phyloP scores from a whole-genome alignment of 2,329 filamentous ascomycete species.

The Amauroascus niger region DNA sequence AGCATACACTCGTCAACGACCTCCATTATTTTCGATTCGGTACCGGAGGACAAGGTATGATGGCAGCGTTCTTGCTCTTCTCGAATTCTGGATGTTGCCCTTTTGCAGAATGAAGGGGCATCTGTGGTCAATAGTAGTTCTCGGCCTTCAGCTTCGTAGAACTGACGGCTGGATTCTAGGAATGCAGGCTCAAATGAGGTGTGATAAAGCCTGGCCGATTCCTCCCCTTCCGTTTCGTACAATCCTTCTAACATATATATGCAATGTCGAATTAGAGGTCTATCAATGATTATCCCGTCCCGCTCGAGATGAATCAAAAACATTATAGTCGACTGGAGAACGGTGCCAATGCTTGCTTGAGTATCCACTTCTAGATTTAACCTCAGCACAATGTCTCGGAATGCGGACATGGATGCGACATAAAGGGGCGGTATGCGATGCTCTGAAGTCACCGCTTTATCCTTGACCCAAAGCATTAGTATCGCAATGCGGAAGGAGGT shows the following conservation, averaged over 20 bases:
- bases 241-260: slow-evolving; percentile 82
- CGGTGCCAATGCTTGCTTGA: slow-evolving; percentile 51
- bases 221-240: slow-evolving; percentile 72
- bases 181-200: slow-evolving; percentile 74
- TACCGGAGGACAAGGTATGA: slow-evolving; percentile 66
- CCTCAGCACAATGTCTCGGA: slow-evolving; percentile 73
- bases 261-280: slow-evolving; percentile 69
- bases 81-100: slow-evolving; percentile 60
- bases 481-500: not conserved
- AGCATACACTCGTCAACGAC: slow-evolving; percentile 80
- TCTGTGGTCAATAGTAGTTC: slow-evolving; percentile 66
- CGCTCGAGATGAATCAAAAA: slow-evolving; percentile 91
- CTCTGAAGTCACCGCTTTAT: slow-evolving; percentile 71
- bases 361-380: slow-evolving; percentile 42
- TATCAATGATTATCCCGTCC: slow-evolving; percentile 79
- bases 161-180: slow-evolving; percentile 57
- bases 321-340: slow-evolving; percentile 72
- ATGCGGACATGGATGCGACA: slow-evolving; percentile 72
- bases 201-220: slow-evolving; percentile 72
- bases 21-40: slow-evolving; percentile 59
- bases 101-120: slow-evolving; percentile 69
- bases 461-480: slow-evolving; percentile 37
- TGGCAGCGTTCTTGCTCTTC: slow-evolving; percentile 77
- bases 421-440: slow-evolving; percentile 69
- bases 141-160: slow-evolving; percentile 68